Conservation (phyloP, 2,329 filamentous ascomycete species). For the Hypoxylon sp. region DNA sequence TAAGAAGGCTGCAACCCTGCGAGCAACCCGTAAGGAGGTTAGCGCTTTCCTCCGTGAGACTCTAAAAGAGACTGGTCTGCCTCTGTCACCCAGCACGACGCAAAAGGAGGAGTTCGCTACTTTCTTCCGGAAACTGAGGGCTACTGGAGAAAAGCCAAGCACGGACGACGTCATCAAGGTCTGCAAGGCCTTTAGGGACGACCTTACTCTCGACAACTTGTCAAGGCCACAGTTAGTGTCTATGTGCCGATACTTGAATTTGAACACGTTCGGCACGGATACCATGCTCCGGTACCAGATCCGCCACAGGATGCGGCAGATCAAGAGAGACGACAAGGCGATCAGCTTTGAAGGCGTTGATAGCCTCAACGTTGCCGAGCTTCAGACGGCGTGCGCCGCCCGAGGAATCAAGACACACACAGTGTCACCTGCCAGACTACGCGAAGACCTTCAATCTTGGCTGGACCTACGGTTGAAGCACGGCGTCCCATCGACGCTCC, state of each 20-base stretch:
- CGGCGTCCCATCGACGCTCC: conserved; percentile 93
- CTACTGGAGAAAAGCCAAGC: conserved; percentile 91
- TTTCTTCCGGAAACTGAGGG: conserved; percentile 96
- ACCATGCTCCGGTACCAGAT: conserved; percentile 98
- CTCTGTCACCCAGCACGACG: conserved; percentile 84
- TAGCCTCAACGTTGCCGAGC: conserved; percentile 90
- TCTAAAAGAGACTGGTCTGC: conserved; percentile 91
- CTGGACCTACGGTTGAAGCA: conserved; percentile 93
- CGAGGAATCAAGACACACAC: conserved; percentile 94
- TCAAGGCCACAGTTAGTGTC: conserved; percentile 95
- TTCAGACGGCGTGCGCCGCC: conserved; percentile 92
- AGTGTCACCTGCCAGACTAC: conserved; percentile 87
- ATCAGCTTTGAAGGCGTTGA: conserved; percentile 96
- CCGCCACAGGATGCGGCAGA: conserved; percentile 97
- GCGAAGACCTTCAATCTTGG: conserved; percentile 94
- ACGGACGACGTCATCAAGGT: conserved; percentile 96
- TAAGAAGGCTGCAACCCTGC: conserved; percentile 83
- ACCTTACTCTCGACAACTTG: conserved; percentile 96
- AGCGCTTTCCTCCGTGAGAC: conserved; percentile 91
- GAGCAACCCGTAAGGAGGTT: conserved; percentile 92
- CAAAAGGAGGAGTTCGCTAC: conserved; percentile 95
- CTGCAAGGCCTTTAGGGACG: conserved; percentile 99
- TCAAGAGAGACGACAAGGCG: conserved; percentile 96
- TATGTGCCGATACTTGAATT: conserved; percentile 98
- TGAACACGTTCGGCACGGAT: conserved; percentile 97